These are phyloP conservation scores for Gautieria morchelliformis DNA, from an alignment of 768 basidiomycete genomes.

Conservation along the genomic window DNA sequence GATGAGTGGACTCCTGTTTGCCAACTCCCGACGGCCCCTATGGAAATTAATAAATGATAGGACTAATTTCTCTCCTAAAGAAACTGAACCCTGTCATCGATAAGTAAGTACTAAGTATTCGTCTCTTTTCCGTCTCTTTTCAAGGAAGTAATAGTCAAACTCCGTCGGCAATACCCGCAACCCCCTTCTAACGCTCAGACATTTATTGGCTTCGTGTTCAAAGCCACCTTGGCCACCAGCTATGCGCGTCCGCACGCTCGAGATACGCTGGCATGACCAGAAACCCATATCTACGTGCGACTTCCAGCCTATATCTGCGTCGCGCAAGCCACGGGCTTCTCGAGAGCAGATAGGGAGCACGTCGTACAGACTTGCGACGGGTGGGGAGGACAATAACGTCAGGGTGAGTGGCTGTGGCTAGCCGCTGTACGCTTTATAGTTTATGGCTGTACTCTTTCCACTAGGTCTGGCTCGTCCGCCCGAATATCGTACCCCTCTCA, in stretches of 20 bases:
- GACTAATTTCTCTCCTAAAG: too few species aligned
- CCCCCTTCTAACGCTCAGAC: not conserved
- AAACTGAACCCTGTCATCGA: too few species aligned
- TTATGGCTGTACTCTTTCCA: not conserved
- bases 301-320: slow-evolving; percentile 72
- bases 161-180: too few species aligned
- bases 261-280: slow-evolving; percentile 94
- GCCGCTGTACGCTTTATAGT: not conserved
- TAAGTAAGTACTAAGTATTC: too few species aligned
- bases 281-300: slow-evolving; percentile 95
- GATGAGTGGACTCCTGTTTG: too few species aligned
- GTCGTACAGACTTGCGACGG: slow-evolving; percentile 87
- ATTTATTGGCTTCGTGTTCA: not conserved
- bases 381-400: slow-evolving; percentile 95
- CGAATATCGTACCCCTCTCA: slow-evolving; percentile 69
- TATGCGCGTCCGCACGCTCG: slow-evolving; percentile 85
- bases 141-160: too few species aligned
- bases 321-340: slow-evolving; percentile 70
- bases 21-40: too few species aligned
- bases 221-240: slow-evolving; percentile 5
- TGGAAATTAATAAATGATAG: too few species aligned
- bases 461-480: slow-evolving; percentile 92
- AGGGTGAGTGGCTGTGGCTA: slow-evolving; percentile 50
- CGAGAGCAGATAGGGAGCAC: slow-evolving; percentile 43
- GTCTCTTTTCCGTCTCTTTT: too few species aligned